These are phyloP conservation scores for Colletotrichum sp. DNA, from an alignment of 2,329 filamentous ascomycete genomes.

Conservation along the genomic window DNA sequence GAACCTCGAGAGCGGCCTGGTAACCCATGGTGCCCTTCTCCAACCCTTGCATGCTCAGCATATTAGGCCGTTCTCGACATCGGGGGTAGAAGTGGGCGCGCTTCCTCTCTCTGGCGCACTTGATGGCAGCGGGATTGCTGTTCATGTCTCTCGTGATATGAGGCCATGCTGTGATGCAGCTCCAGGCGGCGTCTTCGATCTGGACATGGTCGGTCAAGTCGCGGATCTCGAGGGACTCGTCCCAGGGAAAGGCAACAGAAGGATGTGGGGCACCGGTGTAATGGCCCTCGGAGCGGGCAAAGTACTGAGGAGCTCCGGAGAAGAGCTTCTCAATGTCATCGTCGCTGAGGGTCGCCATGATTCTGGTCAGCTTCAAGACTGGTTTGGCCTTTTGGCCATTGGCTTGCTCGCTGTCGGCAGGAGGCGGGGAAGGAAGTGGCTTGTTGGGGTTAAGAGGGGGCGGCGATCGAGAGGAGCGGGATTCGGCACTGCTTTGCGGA, in stretches of 20 bases:
- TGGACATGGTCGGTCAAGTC: slow-evolving; percentile 70
- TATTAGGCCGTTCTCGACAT: slow-evolving; percentile 69
- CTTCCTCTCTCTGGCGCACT: slow-evolving; percentile 47
- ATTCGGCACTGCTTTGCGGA: slow-evolving; percentile 22
- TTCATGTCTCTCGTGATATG: slow-evolving; percentile 60
- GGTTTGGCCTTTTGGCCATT: slow-evolving; percentile 45
- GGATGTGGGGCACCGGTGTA: slow-evolving; percentile 66
- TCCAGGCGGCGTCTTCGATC: slow-evolving; percentile 69
- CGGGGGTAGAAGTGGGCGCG: slow-evolving; percentile 64
- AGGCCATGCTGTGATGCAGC: slow-evolving; percentile 66
- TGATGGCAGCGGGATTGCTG: slow-evolving; percentile 48
- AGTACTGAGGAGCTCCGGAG: slow-evolving; percentile 78
- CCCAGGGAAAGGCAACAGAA: slow-evolving; percentile 71
- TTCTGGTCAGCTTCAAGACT: slow-evolving; percentile 57
- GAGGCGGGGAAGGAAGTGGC: slow-evolving; percentile 60
- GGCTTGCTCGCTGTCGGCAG: slow-evolving; percentile 44
- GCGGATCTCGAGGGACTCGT: slow-evolving; percentile 63
- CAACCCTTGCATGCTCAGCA: slow-evolving; percentile 74
- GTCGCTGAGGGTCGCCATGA: slow-evolving; percentile 64
- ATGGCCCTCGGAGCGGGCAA: slow-evolving; percentile 64
- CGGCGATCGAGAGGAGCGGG: slow-evolving; percentile 20
- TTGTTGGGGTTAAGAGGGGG: slow-evolving; percentile 57
- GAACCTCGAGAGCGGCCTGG: slow-evolving; percentile 69
- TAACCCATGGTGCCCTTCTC: slow-evolving; percentile 76
- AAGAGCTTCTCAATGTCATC: slow-evolving; percentile 72